These are phyloP conservation scores for Leccinum subtestaceum DNA, from an alignment of 768 basidiomycete genomes.

Conservation along the genomic window DNA sequence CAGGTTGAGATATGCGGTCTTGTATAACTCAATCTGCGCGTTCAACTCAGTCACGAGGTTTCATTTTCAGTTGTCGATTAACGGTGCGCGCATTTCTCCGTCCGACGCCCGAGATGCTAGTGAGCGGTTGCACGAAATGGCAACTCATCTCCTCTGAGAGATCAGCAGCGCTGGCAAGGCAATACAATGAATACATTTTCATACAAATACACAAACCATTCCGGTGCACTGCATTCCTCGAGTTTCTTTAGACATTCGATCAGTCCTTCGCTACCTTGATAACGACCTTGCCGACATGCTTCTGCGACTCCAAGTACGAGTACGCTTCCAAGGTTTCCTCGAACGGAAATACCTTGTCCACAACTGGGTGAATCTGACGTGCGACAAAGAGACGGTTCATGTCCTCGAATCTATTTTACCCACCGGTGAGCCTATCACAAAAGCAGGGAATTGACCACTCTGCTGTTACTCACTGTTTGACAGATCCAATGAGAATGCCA, in stretches of 20 bases:
- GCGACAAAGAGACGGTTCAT: conserved; percentile 50
- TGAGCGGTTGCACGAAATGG: no score
- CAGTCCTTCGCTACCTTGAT: conserved; percentile 40
- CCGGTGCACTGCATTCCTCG: neutral
- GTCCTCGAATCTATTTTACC: conserved; percentile 42
- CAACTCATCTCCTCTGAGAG: no score
- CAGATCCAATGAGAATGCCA: conserved; percentile 55
- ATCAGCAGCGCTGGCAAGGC: neutral
- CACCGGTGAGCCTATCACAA: neutral
- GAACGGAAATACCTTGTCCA: conserved; percentile 59
- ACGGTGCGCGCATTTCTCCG: no score
- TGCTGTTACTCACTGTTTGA: conserved; percentile 47
- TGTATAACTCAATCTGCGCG: no score
- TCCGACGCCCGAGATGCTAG: no score
- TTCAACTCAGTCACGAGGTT: no score
- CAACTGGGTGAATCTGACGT: conserved; percentile 45
- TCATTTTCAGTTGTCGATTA: no score
- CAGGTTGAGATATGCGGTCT: no score
- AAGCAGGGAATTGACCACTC: neutral
- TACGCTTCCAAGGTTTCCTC: conserved; percentile 53
- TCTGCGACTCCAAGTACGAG: conserved; percentile 49
- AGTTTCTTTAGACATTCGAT: neutral
- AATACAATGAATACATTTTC: neutral
- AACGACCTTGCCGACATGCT: conserved; percentile 61
- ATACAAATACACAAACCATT: neutral